Base-by-base conservation (phyloP, 108 stramenopile genomes). In the Nannochloropsis gaditana region DNA sequence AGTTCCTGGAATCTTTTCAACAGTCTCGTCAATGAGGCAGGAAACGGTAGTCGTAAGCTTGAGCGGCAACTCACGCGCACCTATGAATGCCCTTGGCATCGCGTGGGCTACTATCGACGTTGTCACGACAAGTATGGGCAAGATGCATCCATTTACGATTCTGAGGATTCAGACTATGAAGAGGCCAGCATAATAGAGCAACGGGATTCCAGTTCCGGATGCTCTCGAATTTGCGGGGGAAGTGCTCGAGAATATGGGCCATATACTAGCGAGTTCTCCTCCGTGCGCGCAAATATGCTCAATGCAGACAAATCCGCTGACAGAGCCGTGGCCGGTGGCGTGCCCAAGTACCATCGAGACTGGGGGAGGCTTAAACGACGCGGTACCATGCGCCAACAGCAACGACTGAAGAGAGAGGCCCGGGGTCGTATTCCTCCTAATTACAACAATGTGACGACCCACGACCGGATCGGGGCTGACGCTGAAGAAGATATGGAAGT, bases 61-160 rank as follows among this genome's bases (percentile, higher is more conserved):
- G 59, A 15, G 59, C 15, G 59, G 8, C 59, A 73, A 73, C 59
- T 15, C n/a, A n/a, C 15, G 59, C 59, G 59, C n/a, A n/a, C 59
- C 59, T 73, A 73, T 73, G 59, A n/a, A n/a, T 73, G 59, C n/a
- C 59, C 59, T n/a, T 73, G 59, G 59, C n/a, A 73, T 73, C 59
- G 59, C 19, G 59, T 73, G n/a, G 59, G 59, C 0, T 73, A 73
- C 59, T 73, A 73, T 73, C 59, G 59, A 73, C 59, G 59, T 73
- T 73, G 59, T n/a, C 3, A 73, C 8, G 59, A 73, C 59, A 73
- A 73, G 8, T 73, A 73, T 8, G 59, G 59, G n/a, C 59, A 73
- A 73, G 59, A 73, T 8, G 59, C 59, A n/a, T 73, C 59, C 59
- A 2, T 73, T 3, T 73, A 73, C 59, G 59, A 73, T 73, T 73